These are phyloP conservation scores for Rubia balearica DNA, from an alignment of 305 asterid genomes.

Conservation along the genomic window DNA sequence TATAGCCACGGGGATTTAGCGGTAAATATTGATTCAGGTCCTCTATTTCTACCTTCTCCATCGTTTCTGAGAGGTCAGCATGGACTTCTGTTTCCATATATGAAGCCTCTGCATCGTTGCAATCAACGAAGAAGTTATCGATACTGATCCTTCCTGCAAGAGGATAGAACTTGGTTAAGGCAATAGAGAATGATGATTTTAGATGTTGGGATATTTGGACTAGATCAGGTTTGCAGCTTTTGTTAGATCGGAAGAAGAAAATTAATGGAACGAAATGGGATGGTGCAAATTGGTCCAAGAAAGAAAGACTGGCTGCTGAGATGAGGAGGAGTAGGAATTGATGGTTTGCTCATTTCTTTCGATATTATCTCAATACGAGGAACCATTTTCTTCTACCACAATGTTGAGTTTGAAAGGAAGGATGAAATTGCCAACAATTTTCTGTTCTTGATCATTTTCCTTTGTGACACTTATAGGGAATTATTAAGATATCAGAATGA, in stretches of 20 bases:
- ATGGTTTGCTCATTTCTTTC: slow-evolving; percentile 17
- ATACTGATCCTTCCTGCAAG: slow-evolving; percentile 24
- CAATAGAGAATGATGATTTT: slow-evolving; percentile 24
- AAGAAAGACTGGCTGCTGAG: slow-evolving; percentile 9
- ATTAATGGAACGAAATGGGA: slow-evolving; percentile 11
- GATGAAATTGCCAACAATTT: not conserved
- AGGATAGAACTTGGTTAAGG: slow-evolving; percentile 28
- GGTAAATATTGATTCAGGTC: slow-evolving; percentile 19
- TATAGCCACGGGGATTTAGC: not conserved
- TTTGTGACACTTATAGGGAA: slow-evolving; percentile 1
- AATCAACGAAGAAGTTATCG: slow-evolving; percentile 16
- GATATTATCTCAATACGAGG: not conserved
- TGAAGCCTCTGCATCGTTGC: slow-evolving; percentile 27
- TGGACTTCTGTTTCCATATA: slow-evolving; percentile 26
- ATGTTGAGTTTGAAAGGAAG: not conserved
- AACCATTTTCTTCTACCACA: not conserved
- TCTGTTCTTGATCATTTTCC: not conserved
- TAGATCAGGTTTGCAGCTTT: not conserved
- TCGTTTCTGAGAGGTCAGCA: slow-evolving; percentile 15
- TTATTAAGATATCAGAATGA: not conserved
- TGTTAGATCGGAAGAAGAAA: slow-evolving; percentile 11
- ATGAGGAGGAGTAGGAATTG: slow-evolving; percentile 14
- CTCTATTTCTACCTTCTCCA: slow-evolving; percentile 17
- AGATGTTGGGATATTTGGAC: slow-evolving; percentile 12
- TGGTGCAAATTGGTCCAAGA: slow-evolving; percentile 18